Evolutionary conservation across 257 asterid genomes (phyloP).

Genomic region (Solanum stenotomum): DNA sequence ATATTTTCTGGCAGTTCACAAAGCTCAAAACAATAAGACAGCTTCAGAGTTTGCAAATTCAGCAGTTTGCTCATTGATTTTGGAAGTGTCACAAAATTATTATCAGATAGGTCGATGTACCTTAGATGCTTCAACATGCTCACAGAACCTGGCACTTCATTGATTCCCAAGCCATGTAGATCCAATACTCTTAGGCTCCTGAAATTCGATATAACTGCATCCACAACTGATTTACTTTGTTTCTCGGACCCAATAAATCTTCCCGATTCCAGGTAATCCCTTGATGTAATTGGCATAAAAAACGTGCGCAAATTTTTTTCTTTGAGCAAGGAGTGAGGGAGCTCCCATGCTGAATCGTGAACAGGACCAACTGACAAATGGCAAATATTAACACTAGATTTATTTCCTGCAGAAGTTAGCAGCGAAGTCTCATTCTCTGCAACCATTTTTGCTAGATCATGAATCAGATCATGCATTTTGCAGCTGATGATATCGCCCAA

Average conservation of each 20-base stretch:
- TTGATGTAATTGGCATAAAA: neutral
- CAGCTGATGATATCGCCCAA: neutral
- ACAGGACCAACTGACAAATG: neutral
- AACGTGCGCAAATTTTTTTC: slow-evolving; percentile 9
- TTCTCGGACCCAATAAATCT: neutral
- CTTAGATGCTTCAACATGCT: slow-evolving; percentile 4
- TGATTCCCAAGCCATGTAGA: neutral
- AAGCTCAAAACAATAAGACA: slow-evolving; percentile 1
- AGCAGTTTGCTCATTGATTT: neutral
- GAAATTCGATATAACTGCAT: neutral
- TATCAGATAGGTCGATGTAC: neutral
- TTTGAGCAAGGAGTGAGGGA: slow-evolving; percentile 3
- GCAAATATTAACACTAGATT: neutral
- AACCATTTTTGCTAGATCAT: slow-evolving; percentile 17
- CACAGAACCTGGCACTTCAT: slow-evolving; percentile 1
- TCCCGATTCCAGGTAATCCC: neutral
- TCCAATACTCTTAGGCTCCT: slow-evolving; percentile 4
- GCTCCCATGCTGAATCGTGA: neutral
- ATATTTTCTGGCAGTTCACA: neutral
- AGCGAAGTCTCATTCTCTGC: neutral
- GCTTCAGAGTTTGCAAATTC: slow-evolving; percentile 11
- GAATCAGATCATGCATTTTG: slow-evolving; percentile 20
- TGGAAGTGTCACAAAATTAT: neutral
- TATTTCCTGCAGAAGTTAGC: neutral
- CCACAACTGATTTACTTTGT: neutral